Evolutionary conservation across 345 rosid genomes (phyloP), one percentile per base, ranked within the genome.

Genomic region (Dipteronia sinensis): DNA sequence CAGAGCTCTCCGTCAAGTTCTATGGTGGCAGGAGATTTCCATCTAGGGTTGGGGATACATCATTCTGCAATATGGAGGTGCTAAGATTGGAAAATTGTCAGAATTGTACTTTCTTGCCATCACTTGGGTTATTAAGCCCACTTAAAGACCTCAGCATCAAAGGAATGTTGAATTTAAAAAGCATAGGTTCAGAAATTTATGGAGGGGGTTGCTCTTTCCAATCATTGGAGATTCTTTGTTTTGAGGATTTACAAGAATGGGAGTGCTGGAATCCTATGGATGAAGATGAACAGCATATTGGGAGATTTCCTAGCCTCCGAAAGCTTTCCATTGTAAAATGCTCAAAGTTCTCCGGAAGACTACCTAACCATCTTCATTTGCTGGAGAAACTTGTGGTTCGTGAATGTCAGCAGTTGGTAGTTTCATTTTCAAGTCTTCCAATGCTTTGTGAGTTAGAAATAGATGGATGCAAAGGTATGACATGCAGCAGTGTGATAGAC

Each of bases 221-320:
- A 61, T 40, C 68, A 12, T 42, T 73, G 31, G 76, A 73, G 56
- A 62, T 31, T 73, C 76, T 73, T 61, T 7, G 10, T 62, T 58
- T 62, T 15, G 58, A 42, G 42, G 6, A 61, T 44, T 7, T 73
- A 55, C 10, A 4, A 10, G 68, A 46, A 22, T 61, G 56, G 67
- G 58, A 61, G 5, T 25, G 13, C 15, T 73, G 76, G 76, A 55
- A 73, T 6, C 29, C 58, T 10, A 44, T 61, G 2, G n/a, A 42
- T 3, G 40, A 62, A 62, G 15, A 73, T 4, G 58, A 42, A 25
- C 49, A 20, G 34, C 49, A 20, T 20, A 2, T 20, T 58, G 13
- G 1, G 8, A 63, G 11, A 40, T 73, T 62, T 10, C 76, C 68
- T 62, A 0, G 6, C 16, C 76, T 73, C 16, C 42, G 0, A 8